Base-by-base conservation (phyloP, 2,329 filamentous ascomycete species). In the Keithomyces neogunnii region DNA sequence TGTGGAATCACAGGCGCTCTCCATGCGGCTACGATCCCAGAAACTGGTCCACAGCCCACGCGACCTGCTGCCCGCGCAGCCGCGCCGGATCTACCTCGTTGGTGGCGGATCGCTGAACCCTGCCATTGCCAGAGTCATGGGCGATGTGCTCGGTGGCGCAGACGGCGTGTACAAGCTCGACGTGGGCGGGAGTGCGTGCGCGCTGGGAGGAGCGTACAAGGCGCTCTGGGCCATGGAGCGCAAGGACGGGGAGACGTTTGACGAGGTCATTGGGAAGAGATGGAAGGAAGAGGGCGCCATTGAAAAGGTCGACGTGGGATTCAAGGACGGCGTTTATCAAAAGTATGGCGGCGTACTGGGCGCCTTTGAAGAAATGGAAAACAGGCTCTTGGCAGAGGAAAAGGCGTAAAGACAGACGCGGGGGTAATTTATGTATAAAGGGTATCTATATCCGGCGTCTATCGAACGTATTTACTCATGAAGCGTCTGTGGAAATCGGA, bases 401-500 rank as follows among this genome's bases (percentile, higher is more conserved):
- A 53, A 50, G 51, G 43, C 50, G 28, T 39, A n/a, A 13, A 28
- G 38, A 4, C 11, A 8, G 4, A 13, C 6, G 36, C 11, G 9
- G 4, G 4, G 6, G 11, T 9, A 7, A 9, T 39, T 13, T 63
- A 59, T 63, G 59, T 62, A 60, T 56, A 29, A 39, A 7, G 33
- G 35, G 30, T 19, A 32, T 50, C 49, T 39, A 28, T 19, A 26
- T 19, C 29, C 11, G 42, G 30, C 29, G n/a, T 32, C 47, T 70
- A 82, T 66, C 78, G 71, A 56, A 83, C 79, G 57, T 82, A 83
- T 63, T 82, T 82, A 69, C 69, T 75, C 93, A 99, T 99, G 69
- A 99, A 99, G 56, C 90, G 85, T 72, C 91, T 93, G 75, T 99
- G 93, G 69, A 99, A 99, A 69, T 99, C 93, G 32, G 90, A 96